These are phyloP conservation scores for Backusella macrospora DNA, from an alignment of 192 early-diverging fungal genomes.

Conservation along the genomic window DNA sequence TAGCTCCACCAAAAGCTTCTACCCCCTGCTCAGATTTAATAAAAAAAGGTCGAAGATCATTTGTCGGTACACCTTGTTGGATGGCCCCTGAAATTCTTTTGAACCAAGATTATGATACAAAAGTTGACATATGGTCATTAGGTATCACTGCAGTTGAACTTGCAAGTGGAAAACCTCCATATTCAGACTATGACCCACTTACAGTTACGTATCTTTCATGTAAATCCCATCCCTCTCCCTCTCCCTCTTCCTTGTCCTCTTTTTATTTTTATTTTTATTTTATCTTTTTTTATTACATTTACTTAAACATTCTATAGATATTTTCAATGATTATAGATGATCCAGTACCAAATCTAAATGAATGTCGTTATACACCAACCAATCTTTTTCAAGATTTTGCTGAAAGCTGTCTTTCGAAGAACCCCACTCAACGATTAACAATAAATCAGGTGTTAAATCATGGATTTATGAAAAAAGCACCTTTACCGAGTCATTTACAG, in stretches of 20 bases:
- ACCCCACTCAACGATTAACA: constrained; percentile 11
- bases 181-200: constrained; percentile 38
- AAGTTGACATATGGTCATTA: constrained; percentile 53
- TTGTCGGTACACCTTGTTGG: constrained; percentile 72
- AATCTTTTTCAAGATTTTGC: constrained; percentile 24
- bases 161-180: constrained; percentile 39
- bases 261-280: background rate
- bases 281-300: background rate
- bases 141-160: constrained; percentile 48
- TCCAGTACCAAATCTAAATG: constrained; percentile 18
- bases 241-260: no score
- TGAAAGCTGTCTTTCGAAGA: constrained; percentile 24
- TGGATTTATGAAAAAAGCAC: constrained; percentile 26
- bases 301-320: constrained; percentile 10
- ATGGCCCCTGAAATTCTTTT: constrained; percentile 49
- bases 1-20: no score
- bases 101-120: constrained; percentile 44
- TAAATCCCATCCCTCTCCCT: no score
- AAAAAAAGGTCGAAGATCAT: constrained; percentile 51
- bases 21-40: background rate
- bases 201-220: constrained; percentile 19
- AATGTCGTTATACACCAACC: background rate
- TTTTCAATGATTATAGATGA: constrained; percentile 27
- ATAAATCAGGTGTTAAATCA: constrained; percentile 22
- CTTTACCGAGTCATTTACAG: background rate